These are phyloP conservation scores for Boletus bicolor DNA, from an alignment of 768 basidiomycete species.

Conservation along the genomic window DNA sequence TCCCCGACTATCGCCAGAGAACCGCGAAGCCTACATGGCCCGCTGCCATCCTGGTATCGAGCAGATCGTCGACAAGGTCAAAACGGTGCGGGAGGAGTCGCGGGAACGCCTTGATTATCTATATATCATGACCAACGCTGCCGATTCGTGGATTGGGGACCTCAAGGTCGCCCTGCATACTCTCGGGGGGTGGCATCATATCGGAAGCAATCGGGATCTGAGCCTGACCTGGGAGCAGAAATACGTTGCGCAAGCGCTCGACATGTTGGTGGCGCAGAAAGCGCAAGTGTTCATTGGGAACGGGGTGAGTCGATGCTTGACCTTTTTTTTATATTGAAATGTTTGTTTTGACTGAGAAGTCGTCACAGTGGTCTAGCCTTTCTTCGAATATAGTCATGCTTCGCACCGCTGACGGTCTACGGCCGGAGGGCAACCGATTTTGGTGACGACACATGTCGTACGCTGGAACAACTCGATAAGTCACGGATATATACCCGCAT, in stretches of 20 bases:
- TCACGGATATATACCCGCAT: no score
- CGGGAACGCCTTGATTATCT: not conserved
- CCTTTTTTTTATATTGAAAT: not conserved
- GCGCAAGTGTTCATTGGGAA: not conserved
- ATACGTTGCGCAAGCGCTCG: not conserved
- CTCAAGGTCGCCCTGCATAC: not conserved
- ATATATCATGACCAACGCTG: not conserved
- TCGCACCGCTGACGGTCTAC: not conserved
- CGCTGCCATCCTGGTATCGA: not conserved
- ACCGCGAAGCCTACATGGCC: not conserved
- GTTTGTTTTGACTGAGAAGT: no score
- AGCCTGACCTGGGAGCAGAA: not conserved
- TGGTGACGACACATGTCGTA: not conserved
- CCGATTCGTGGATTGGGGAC: not conserved
- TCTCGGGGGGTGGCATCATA: not conserved
- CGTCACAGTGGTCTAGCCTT: not conserved
- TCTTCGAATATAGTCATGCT: not conserved
- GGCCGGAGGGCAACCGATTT: not conserved
- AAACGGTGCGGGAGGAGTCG: not conserved
- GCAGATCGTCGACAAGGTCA: slow-evolving; percentile 1
- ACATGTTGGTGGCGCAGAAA: not conserved
- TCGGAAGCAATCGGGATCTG: not conserved
- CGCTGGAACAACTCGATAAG: no score
- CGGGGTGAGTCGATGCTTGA: not conserved
- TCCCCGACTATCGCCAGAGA: not conserved